Conservation (phyloP, 495 filamentous ascomycete genomes). For the Oidiodendron maius region DNA sequence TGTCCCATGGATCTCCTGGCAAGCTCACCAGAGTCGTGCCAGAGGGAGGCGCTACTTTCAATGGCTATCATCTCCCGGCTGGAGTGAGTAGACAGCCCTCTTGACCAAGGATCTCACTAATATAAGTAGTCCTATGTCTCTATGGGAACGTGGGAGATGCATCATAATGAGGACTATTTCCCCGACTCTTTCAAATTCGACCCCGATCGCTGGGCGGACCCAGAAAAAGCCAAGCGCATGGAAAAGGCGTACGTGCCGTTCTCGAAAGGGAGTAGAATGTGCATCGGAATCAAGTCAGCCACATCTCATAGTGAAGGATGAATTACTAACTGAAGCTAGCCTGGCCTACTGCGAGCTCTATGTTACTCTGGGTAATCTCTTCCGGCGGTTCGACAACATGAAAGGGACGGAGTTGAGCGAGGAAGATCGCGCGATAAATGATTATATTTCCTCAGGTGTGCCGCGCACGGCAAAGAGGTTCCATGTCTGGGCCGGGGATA, state of each 20-base stretch:
- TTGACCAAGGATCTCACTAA: neutral
- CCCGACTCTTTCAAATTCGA: slow-evolving; percentile 33
- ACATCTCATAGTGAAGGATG: neutral
- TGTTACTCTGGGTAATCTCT: slow-evolving; percentile 25
- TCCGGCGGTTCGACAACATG: slow-evolving; percentile 26
- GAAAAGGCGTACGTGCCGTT: slow-evolving; percentile 15
- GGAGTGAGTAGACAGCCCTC: slow-evolving; percentile 5
- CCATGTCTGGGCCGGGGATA: too few relatives aligned
- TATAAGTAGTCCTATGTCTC: slow-evolving; percentile 8
- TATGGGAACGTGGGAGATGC: slow-evolving; percentile 7
- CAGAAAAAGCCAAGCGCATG: slow-evolving; percentile 1
- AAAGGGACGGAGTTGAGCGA: slow-evolving; percentile 3
- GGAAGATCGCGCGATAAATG: slow-evolving; percentile 9
- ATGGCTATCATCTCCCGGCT: slow-evolving; percentile 11
- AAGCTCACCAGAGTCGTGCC: slow-evolving; percentile 16
- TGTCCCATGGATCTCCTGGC: slow-evolving; percentile 16
- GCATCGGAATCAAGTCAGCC: slow-evolving; percentile 12
- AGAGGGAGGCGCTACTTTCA: slow-evolving; percentile 14
- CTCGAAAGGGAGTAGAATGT: slow-evolving; percentile 3
- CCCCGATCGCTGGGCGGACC: slow-evolving; percentile 32
- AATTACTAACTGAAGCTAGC: slow-evolving; percentile 9
- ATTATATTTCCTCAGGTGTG: slow-evolving; percentile 3
- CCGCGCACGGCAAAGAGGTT: slow-evolving; percentile 8
- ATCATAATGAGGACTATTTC: slow-evolving; percentile 26
- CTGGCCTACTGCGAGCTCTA: slow-evolving; percentile 31